Percentiles rank a stretch among this genome's conserved stretches.
phyloP scores from a whole-genome alignment of 306 rosid genomes.

The Betula pendula region DNA sequence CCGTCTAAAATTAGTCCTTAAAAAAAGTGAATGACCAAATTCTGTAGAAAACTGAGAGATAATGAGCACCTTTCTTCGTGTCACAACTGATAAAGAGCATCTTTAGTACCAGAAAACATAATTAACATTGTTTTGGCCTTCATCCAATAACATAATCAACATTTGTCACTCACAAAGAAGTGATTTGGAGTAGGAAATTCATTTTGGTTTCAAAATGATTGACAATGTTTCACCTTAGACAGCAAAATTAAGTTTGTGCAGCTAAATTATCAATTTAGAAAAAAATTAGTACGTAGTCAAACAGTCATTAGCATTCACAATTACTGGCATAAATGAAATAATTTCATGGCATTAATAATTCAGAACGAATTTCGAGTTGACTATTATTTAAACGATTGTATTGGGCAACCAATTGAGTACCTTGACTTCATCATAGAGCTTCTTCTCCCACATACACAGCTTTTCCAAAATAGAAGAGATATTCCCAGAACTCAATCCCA shows the following conservation, averaged over 20 bases:
- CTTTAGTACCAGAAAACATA: neutral
- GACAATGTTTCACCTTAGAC: neutral
- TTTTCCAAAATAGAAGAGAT: constrained; percentile 58
- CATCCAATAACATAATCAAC: neutral
- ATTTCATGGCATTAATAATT: neutral
- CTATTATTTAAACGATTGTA: neutral
- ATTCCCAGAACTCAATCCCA: constrained; percentile 29
- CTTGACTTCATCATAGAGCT: constrained; percentile 82
- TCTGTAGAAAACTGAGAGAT: neutral
- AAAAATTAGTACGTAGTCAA: neutral
- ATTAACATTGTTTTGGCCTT: neutral
- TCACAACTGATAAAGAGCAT: neutral
- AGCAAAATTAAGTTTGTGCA: neutral
- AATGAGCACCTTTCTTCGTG: neutral
- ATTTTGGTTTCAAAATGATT: neutral
- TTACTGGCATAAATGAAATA: neutral
- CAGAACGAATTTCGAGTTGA: neutral
- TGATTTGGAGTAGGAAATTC: neutral
- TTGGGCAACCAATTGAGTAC: constrained; percentile 29
- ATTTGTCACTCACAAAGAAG: neutral
- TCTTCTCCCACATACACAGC: constrained; percentile 80
- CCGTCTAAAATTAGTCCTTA: neutral
- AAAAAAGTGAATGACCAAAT: neutral
- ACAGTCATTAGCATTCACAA: neutral
- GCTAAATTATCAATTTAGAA: neutral